Percentiles rank a stretch among this genome's conserved stretches.
phyloP scores from a whole-genome alignment of 306 rosid species.

The Pyrus betulifolia region DNA sequence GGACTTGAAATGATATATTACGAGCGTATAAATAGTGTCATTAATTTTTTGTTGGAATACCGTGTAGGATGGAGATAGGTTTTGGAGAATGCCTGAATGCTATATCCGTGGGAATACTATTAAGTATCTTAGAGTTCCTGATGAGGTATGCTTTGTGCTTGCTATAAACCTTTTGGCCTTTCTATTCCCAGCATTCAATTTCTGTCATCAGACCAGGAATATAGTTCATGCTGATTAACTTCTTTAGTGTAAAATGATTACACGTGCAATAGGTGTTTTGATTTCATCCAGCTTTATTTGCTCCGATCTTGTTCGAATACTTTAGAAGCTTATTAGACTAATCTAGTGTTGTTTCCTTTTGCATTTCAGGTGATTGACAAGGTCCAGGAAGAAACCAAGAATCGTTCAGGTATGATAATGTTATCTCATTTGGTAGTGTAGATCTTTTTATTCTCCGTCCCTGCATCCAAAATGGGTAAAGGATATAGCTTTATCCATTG shows the following conservation, averaged over 20 bases:
- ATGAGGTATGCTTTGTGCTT: slow-evolving; percentile 51
- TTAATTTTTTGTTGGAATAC: not conserved
- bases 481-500: not conserved
- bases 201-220: not conserved
- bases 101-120: slow-evolving; percentile 94
- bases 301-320: not conserved
- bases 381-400: slow-evolving; percentile 98
- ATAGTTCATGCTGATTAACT: not conserved
- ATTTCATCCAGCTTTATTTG: not conserved
- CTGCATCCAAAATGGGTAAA: not conserved
- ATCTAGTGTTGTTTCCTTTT: slow-evolving; percentile 13
- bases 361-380: slow-evolving; percentile 81
- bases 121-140: slow-evolving; percentile 96
- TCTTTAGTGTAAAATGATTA: not conserved
- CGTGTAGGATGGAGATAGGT: slow-evolving; percentile 89
- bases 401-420: slow-evolving; percentile 51
- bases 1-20: not conserved
- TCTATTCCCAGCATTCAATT: not conserved
- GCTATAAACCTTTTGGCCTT: not conserved
- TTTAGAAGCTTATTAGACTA: not conserved
- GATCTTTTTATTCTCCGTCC: not conserved
- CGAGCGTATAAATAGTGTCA: not conserved
- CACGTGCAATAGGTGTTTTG: not conserved
- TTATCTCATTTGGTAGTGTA: not conserved
- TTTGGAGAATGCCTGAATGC: slow-evolving; percentile 99